Evolutionary conservation across 2,329 filamentous ascomycete genomes (phyloP).

Genomic region (Trichoderma koningiopsis): DNA sequence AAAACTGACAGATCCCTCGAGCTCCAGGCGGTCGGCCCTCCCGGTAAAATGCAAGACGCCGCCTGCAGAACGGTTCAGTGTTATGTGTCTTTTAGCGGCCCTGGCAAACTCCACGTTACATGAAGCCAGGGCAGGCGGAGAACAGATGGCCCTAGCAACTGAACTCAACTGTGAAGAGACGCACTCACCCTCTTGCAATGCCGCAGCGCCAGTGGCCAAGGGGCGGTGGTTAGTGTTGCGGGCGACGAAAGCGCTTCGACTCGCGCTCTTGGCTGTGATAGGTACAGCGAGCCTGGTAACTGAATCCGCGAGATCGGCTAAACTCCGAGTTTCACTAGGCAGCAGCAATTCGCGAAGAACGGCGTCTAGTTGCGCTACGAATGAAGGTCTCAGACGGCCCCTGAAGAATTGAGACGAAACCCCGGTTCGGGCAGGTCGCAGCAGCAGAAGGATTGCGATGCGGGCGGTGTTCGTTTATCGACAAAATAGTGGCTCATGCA

Average conservation of each 20-base stretch:
- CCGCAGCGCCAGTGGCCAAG: background rate
- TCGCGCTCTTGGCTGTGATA: background rate
- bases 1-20: background rate
- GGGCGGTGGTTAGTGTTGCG: background rate
- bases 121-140: conserved; percentile 7
- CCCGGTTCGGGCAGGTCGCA: conserved; percentile 24
- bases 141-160: background rate
- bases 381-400: background rate
- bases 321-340: background rate
- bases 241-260: background rate
- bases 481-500: conserved; percentile 7
- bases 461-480: conserved; percentile 3
- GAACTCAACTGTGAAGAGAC: background rate
- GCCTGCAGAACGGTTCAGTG: background rate
- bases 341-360: conserved; percentile 1
- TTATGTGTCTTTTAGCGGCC: conserved; percentile 14
- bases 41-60: conserved; percentile 14
- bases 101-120: conserved; percentile 17
- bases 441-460: background rate
- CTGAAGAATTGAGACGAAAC: background rate
- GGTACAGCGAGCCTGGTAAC: background rate
- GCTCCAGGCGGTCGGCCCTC: conserved; percentile 2
- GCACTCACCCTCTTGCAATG: background rate
- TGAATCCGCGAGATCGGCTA: conserved; percentile 2
- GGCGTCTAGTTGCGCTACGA: background rate